Evolutionary conservation across 805 yeast genomes (phyloP).

Genomic region (Candida mattraensis): DNA sequence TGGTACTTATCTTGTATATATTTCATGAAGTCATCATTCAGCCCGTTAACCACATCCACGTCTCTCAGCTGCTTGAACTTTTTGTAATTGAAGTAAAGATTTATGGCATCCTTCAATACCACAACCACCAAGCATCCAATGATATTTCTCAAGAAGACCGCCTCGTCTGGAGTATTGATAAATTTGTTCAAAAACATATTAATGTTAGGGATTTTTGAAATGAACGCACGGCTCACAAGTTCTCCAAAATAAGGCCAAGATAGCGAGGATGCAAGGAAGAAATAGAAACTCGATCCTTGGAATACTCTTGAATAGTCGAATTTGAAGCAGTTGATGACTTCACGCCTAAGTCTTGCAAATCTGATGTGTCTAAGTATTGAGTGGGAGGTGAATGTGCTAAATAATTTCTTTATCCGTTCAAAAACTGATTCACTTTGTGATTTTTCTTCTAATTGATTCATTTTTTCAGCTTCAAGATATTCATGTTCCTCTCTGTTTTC

Average conservation of each 20-base stretch:
- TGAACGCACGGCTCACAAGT: constrained; percentile 20
- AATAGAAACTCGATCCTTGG: constrained; percentile 16
- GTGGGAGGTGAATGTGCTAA: constrained; percentile 9
- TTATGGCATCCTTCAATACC: constrained; percentile 33
- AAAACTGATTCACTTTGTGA: constrained; percentile 2
- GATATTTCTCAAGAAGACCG: constrained; percentile 34
- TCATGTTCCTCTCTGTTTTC: constrained; percentile 31
- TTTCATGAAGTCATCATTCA: constrained; percentile 14
- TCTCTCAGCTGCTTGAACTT: constrained; percentile 29
- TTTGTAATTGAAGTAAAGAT: constrained; percentile 34
- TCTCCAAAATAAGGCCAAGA: constrained; percentile 37
- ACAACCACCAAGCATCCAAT: constrained; percentile 34
- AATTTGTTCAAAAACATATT: constrained; percentile 20
- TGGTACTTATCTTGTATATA: constrained; percentile 15
- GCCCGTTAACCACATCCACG: constrained; percentile 22
- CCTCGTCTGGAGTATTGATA: constrained; percentile 39
- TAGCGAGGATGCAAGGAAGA: constrained; percentile 28
- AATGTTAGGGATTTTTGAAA: constrained; percentile 26
- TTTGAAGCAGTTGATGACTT: constrained; percentile 25
- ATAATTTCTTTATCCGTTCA: constrained; percentile 4
- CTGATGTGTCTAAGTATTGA: constrained; percentile 17
- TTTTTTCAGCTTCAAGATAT: constrained; percentile 12
- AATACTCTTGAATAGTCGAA: constrained; percentile 33
- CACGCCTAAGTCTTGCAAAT: constrained; percentile 27
- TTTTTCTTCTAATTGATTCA: constrained; percentile 1